These are phyloP conservation scores for Nothopassalora personata DNA, from an alignment of 2,329 filamentous ascomycete genomes.

Conservation along the genomic window DNA sequence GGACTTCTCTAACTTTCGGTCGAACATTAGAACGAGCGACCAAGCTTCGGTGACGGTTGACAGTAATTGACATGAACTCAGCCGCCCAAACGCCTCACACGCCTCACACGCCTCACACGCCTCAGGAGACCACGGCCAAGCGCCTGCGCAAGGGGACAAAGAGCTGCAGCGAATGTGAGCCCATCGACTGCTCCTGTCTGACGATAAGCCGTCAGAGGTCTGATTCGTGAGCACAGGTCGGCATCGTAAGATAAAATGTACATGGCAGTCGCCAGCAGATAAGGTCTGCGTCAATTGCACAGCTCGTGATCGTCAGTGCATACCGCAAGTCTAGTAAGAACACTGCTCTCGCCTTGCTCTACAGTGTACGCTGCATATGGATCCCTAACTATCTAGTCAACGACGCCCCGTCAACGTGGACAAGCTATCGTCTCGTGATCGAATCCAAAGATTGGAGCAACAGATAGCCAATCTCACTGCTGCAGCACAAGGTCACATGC, in stretches of 20 bases:
- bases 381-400: neutral
- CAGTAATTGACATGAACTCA: too few species aligned
- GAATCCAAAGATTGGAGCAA: constrained; percentile 13
- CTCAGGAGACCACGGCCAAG: constrained; percentile 7
- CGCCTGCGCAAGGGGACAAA: constrained; percentile 28
- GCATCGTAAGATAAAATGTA: constrained; percentile 31
- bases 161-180: constrained; percentile 30
- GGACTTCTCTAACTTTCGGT: too few species aligned
- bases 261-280: constrained; percentile 21
- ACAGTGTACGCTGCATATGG: too few species aligned
- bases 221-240: constrained; percentile 19
- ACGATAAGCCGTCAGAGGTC: neutral
- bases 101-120: neutral
- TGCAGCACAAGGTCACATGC: constrained; percentile 1
- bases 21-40: too few species aligned
- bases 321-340: constrained; percentile 15
- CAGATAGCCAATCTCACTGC: constrained; percentile 8
- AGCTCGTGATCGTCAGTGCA: constrained; percentile 17
- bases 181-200: neutral
- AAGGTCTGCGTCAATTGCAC: constrained; percentile 21
- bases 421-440: constrained; percentile 19
- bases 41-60: too few species aligned
- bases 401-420: constrained; percentile 6
- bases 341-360: too few species aligned
- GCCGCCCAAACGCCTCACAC: too few species aligned